Base-by-base conservation (phyloP, 1,139 yeast genomes). In the Lodderomyces elongisporus region DNA sequence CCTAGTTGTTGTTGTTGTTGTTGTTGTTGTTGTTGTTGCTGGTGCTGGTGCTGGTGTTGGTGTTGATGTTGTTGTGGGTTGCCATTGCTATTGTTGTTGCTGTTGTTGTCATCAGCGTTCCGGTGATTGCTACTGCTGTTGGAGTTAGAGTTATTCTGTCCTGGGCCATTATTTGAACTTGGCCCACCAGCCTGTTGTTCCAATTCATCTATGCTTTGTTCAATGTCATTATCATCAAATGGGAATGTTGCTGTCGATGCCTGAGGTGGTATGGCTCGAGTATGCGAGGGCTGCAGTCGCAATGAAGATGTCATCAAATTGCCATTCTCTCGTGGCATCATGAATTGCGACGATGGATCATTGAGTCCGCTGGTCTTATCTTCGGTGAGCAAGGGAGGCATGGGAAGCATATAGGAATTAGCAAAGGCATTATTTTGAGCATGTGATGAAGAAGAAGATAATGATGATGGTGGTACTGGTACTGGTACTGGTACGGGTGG, bases 371-470 rank as follows among this genome's bases (percentile, higher is more conserved):
- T 25, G n/a, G 25, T 25, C 18, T 31, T 37, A 14, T 37, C 46
- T 5, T 39, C 44, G 14, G 36, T 30, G 30, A 48, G 34, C 12
- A 43, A 31, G 14, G 38, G 47, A n/a, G 52, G 52, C 32, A 47
- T 40, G 8, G 54, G 54, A 30, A 45, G 45, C 14, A 45, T 47
- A 27, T 47, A 47, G 2, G 46, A 38, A 24, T 43, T 38, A 17
- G 34, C 13, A 27, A 25, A 31, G 7, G 26, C 21, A 23, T 30
- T 27, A 6, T 22, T 18, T 18, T 34, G 41, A 14, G 41, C 41
- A 21, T 30, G 33, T n/a, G n/a, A 8, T 25, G 32, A 15, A 24
- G 32, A 10, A 12, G 8, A 8, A 10, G 9, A 8, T 8, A 8
- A 32, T 14, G 34, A 39, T 20, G 30, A 22, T 12, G 35, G 13